Conservation (phyloP, 2,329 filamentous ascomycete species). For the Ophiocordyceps camponoti-saundersi region DNA sequence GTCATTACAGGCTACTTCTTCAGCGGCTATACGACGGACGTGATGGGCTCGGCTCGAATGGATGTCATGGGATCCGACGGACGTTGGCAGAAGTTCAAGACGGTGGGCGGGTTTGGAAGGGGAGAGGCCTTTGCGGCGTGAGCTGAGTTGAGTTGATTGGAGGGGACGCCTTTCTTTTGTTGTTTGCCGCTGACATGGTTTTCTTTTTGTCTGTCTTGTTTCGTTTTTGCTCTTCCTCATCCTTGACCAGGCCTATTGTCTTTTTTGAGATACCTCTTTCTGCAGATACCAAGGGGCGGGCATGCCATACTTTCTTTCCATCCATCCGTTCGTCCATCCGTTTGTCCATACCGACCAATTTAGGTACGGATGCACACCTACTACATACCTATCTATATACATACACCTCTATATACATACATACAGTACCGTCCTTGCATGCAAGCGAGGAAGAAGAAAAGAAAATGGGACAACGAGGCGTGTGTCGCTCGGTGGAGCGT, state of each 20-base stretch:
- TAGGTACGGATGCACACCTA: too few species aligned
- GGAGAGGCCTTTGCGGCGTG: slow-evolving; percentile 10
- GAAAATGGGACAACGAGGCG: neutral
- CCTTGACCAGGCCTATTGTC: neutral
- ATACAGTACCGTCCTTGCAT: neutral
- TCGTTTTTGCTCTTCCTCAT: neutral
- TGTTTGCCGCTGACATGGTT: too few species aligned
- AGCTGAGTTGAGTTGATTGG: neutral
- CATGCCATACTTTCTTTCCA: neutral
- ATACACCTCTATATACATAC: neutral
- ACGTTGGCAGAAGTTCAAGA: slow-evolving; percentile 33
- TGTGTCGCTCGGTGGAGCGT: neutral
- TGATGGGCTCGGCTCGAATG: slow-evolving; percentile 29
- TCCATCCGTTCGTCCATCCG: too few species aligned
- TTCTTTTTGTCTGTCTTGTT: neutral
- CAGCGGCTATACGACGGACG: slow-evolving; percentile 37
- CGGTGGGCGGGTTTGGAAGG: slow-evolving; percentile 28
- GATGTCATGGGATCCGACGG: slow-evolving; percentile 35
- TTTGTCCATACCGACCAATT: too few species aligned
- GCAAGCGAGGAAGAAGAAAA: neutral
- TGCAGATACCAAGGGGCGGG: neutral
- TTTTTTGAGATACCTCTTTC: neutral
- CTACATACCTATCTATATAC: too few species aligned
- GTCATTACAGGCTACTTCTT: slow-evolving; percentile 87
- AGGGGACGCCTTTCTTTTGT: neutral